These are phyloP conservation scores for Komagataella kurtzmanii DNA, from an alignment of 805 yeast species.

Conservation along the genomic window DNA sequence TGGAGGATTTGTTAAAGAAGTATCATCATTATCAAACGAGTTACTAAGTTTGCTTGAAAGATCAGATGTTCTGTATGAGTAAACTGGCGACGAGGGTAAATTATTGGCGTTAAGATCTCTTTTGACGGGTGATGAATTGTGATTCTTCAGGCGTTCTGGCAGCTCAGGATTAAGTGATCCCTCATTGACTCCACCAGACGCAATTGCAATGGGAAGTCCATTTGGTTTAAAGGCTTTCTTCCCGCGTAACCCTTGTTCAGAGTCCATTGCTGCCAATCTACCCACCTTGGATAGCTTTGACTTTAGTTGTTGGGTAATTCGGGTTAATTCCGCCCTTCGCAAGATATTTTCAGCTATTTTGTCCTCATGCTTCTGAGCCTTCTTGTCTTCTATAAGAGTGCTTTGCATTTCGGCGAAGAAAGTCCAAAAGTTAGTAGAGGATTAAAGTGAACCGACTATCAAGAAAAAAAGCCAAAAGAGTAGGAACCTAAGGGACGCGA, in stretches of 20 bases:
- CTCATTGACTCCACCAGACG: neutral
- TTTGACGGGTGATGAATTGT: neutral
- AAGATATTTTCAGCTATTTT: constrained; percentile 28
- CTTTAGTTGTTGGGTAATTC: constrained; percentile 29
- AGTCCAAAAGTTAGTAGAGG: neutral
- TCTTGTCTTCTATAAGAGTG: neutral
- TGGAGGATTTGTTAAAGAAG: constrained; percentile 7
- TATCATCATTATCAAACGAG: constrained; percentile 6
- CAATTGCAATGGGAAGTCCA: neutral
- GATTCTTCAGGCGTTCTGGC: neutral
- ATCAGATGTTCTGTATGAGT: constrained; percentile 8
- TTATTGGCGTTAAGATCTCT: constrained; percentile 10
- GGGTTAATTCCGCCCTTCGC: constrained; percentile 30
- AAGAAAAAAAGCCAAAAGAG: neutral
- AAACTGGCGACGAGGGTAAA: constrained; percentile 17
- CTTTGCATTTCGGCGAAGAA: neutral
- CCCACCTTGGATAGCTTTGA: constrained; percentile 27
- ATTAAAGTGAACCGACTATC: neutral
- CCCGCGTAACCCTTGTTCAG: neutral
- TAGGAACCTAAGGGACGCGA: neutral
- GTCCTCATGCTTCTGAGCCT: constrained; percentile 16
- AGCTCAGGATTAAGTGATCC: neutral
- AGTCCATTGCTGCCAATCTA: constrained; percentile 3
- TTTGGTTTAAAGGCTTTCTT: neutral
- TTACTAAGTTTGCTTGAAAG: constrained; percentile 5